These are phyloP conservation scores for Wickerhamomyces sydowiorum DNA, from an alignment of 805 yeast genomes.

Conservation along the genomic window DNA sequence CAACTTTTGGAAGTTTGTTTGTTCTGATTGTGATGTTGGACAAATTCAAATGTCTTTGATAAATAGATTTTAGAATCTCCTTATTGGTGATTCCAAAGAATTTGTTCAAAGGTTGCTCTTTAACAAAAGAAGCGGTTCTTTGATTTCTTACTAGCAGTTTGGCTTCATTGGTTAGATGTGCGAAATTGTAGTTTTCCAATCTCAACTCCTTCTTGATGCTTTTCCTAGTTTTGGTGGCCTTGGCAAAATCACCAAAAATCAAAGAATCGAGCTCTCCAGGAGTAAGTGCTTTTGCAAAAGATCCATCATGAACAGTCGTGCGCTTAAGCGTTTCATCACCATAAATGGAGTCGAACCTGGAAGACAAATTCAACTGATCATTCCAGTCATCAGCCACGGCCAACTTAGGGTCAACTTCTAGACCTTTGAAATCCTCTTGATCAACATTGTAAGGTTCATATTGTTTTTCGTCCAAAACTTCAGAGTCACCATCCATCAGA, in stretches of 20 bases:
- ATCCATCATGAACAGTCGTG: slow-evolving; percentile 18
- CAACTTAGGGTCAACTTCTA: slow-evolving; percentile 38
- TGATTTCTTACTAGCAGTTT: slow-evolving; percentile 8
- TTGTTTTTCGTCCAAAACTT: slow-evolving; percentile 53
- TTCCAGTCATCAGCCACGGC: slow-evolving; percentile 59
- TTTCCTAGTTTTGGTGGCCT: slow-evolving; percentile 22
- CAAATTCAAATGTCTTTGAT: slow-evolving; percentile 18
- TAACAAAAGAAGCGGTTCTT: not conserved
- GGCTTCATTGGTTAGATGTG: slow-evolving; percentile 15
- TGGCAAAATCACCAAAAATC: slow-evolving; percentile 42
- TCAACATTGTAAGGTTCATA: slow-evolving; percentile 60
- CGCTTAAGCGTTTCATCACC: slow-evolving; percentile 10
- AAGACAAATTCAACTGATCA: slow-evolving; percentile 52
- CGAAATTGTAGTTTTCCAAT: slow-evolving; percentile 18
- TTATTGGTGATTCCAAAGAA: slow-evolving; percentile 6
- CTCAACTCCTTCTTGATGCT: slow-evolving; percentile 25
- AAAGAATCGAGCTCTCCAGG: slow-evolving; percentile 39
- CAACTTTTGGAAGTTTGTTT: slow-evolving; percentile 33
- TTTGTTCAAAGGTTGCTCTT: not conserved
- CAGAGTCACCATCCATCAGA: slow-evolving; percentile 15
- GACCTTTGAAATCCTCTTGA: slow-evolving; percentile 38
- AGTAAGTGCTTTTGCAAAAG: slow-evolving; percentile 17
- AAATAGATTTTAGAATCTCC: slow-evolving; percentile 11
- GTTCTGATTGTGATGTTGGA: slow-evolving; percentile 22
- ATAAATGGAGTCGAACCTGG: slow-evolving; percentile 17